Conservation (phyloP, 768 basidiomycete genomes). For the Dioszegia crocea region DNA sequence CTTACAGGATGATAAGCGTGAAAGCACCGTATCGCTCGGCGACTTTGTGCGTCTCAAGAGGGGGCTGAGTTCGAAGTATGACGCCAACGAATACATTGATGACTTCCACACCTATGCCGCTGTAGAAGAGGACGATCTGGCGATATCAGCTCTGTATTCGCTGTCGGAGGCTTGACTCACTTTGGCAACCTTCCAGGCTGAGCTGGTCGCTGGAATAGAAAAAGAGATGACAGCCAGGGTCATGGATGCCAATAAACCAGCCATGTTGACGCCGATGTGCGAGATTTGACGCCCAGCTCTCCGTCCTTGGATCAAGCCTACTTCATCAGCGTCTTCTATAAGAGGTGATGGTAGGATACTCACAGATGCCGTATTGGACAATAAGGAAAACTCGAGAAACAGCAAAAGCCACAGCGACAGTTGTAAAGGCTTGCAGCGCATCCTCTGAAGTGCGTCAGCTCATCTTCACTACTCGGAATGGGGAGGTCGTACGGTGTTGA, state of each 20-base stretch:
- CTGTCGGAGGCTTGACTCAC: constrained; percentile 2
- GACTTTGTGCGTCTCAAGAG: constrained; percentile 11
- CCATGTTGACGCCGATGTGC: constrained; percentile 3
- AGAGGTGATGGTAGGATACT: neutral
- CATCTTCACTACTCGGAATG: neutral
- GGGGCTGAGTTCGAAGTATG: neutral
- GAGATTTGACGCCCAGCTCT: constrained; percentile 7
- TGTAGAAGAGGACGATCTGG: constrained; percentile 30
- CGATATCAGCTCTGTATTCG: neutral
- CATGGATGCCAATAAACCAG: constrained; percentile 7
- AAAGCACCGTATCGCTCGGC: constrained; percentile 35
- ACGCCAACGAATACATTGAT: constrained; percentile 11
- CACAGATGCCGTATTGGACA: constrained; percentile 25
- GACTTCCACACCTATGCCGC: constrained; percentile 21
- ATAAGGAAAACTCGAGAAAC: constrained; percentile 21
- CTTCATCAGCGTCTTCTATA: neutral
- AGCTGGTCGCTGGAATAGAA: constrained; percentile 13
- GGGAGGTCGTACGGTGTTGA: constrained; percentile 1
- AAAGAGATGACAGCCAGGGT: constrained; percentile 16
- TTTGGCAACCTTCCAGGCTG: constrained; percentile 14
- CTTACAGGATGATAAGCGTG: constrained; percentile 39
- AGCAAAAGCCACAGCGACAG: constrained; percentile 26
- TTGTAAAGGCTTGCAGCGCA: constrained; percentile 23
- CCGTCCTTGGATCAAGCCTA: constrained; percentile 17
- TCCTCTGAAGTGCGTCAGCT: constrained; percentile 2